Conservation (phyloP, 106 monocot genomes). For the Ottelia alismoides region DNA sequence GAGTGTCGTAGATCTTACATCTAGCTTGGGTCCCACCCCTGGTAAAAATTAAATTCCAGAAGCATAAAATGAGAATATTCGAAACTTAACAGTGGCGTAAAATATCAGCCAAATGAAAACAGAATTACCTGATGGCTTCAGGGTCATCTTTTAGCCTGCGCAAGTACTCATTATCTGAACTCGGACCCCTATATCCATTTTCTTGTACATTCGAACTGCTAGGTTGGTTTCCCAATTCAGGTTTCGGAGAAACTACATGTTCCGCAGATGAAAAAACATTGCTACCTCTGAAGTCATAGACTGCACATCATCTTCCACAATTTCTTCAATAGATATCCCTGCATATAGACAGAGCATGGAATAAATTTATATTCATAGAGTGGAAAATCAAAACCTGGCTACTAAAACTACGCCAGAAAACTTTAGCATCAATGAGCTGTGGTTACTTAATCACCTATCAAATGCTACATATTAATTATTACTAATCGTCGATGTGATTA, state of each 20-base stretch:
- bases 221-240: slow-evolving; percentile 20
- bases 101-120: background rate
- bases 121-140: slow-evolving; percentile 36
- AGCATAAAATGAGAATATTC: no score
- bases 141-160: slow-evolving; percentile 45
- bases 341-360: no score
- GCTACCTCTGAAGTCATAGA: slow-evolving; percentile 12
- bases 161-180: slow-evolving; percentile 18
- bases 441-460: no score
- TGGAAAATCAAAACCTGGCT: no score
- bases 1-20: no score
- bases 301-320: slow-evolving; percentile 45
- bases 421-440: no score
- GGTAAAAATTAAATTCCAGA: no score
- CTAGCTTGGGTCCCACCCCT: no score
- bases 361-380: no score
- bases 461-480: no score
- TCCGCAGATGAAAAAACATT: slow-evolving; percentile 17
- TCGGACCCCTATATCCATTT: slow-evolving; percentile 3
- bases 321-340: slow-evolving; percentile 87
- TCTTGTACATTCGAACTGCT: slow-evolving; percentile 9
- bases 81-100: background rate
- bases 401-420: no score
- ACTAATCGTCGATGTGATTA: no score
- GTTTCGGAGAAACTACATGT: slow-evolving; percentile 20